Evolutionary conservation across 768 basidiomycete genomes (phyloP).

Genomic region (Imleria badia): DNA sequence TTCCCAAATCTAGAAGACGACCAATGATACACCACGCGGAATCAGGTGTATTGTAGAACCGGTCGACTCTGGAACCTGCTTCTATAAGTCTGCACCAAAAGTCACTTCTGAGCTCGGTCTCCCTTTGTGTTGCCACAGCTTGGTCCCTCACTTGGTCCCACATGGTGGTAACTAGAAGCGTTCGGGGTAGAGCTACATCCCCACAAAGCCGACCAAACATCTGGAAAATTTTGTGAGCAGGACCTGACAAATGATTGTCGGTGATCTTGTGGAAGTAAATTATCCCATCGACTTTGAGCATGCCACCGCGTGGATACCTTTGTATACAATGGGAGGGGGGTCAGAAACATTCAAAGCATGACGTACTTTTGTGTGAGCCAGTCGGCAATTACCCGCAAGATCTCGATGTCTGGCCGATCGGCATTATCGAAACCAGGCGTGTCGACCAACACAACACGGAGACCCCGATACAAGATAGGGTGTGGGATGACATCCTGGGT

Average conservation of each 20-base stretch:
- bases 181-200: constrained; percentile 23
- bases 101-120: constrained; percentile 21
- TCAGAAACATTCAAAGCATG: background rate
- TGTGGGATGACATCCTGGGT: constrained; percentile 11
- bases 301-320: constrained; percentile 10
- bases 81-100: constrained; percentile 25
- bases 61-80: background rate
- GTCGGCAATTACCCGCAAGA: constrained; percentile 9
- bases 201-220: constrained; percentile 39
- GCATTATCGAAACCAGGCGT: constrained; percentile 24
- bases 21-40: no score
- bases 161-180: constrained; percentile 38
- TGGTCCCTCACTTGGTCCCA: constrained; percentile 33
- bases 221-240: constrained; percentile 31
- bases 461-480: background rate
- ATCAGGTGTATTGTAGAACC: background rate
- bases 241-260: constrained; percentile 35
- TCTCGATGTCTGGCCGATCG: constrained; percentile 12
- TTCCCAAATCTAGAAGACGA: no score
- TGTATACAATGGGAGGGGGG: background rate
- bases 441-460: constrained; percentile 18
- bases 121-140: constrained; percentile 6
- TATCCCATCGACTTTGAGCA: constrained; percentile 26
- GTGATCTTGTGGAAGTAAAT: constrained; percentile 37
- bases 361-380: constrained; percentile 20